These are phyloP conservation scores for Seiridium unicorne DNA, from an alignment of 2,329 filamentous ascomycete genomes.

Conservation along the genomic window DNA sequence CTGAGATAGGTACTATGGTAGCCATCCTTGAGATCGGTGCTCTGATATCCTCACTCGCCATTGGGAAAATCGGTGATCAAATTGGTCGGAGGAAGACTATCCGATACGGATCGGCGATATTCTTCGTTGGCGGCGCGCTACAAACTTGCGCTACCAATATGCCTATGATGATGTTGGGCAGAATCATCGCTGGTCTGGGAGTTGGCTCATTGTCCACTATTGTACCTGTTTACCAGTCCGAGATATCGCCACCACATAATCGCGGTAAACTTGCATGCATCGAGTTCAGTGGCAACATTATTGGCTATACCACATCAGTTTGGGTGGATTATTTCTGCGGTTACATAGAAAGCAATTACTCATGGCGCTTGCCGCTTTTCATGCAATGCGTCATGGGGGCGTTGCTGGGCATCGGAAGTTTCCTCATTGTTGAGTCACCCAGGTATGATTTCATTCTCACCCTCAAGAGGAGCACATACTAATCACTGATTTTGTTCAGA, in stretches of 20 bases:
- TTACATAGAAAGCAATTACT: slow-evolving; percentile 78
- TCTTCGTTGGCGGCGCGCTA: slow-evolving; percentile 78
- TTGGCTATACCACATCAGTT: slow-evolving; percentile 91
- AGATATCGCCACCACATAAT: slow-evolving; percentile 95
- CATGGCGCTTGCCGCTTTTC: slow-evolving; percentile 85
- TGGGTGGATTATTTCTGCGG: slow-evolving; percentile 99
- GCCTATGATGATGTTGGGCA: slow-evolving; percentile 83
- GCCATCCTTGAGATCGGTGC: slow-evolving; percentile 94
- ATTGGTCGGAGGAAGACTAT: slow-evolving; percentile 89
- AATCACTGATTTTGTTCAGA: slow-evolving; percentile 43
- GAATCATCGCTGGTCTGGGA: slow-evolving; percentile 80
- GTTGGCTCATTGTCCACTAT: slow-evolving; percentile 90
- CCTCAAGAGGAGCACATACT: not conserved
- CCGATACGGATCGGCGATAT: slow-evolving; percentile 88
- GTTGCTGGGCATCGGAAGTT: slow-evolving; percentile 78
- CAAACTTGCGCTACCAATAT: slow-evolving; percentile 82
- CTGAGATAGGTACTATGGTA: slow-evolving; percentile 94
- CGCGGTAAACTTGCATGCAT: slow-evolving; percentile 95
- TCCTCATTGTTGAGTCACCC: slow-evolving; percentile 95
- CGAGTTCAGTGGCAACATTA: slow-evolving; percentile 96
- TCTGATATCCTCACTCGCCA: slow-evolving; percentile 81
- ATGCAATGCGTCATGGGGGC: slow-evolving; percentile 96
- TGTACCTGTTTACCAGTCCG: slow-evolving; percentile 89
- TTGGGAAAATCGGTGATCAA: slow-evolving; percentile 87
- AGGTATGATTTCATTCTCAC: slow-evolving; percentile 52